Evolutionary conservation across 176 grass and related monocot genomes (phyloP), one percentile per base, ranked within the genome.

Genomic region (Melocanna baccifera): DNA sequence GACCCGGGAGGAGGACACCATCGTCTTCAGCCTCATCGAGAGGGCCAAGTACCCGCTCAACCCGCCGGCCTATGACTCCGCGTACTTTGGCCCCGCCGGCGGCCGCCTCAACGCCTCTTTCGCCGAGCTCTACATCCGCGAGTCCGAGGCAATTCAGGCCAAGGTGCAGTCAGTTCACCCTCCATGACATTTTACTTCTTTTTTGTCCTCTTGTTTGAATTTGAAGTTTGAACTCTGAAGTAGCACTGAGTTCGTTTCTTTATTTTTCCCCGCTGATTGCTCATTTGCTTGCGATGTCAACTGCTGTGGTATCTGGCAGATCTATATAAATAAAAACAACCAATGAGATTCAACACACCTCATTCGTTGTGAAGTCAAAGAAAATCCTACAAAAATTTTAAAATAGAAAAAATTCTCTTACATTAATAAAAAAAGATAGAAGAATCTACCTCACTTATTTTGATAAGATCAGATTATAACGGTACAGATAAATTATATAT

Each of bases 1-100:
- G 72, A 94, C 87, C 14, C 69, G 87, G 41, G 87, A 94, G 78
- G 92, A 94, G 56, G 92, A 94, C 64, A 88, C 81, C 73, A 86
- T 94, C 42, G 82, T 94, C 56, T 90, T 94, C 89, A 92, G 92
- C 79, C 90, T 94, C 82, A 92, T 94, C 72, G 92, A 94, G 85
- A 81, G 92, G 90, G 75, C 92, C 18, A 92, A 41, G 43, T 87
- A 90, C 63, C 90, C 90, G 30, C 68, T 68, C 41, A 90, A 94
- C 76, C 37, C 59, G 22, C 90, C 87, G 30, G 73, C 68, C 22
- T 92, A 94, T 42, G 50, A 73, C 47, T 69, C 85, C 30, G 6
- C 74, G 29, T 84, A 43, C 41, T 69, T 59, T 52, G 46, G n/a
- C 11, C 16, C 5, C 45, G 7, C 4, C 25, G 41, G 57, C 14